Conservation (phyloP, 805 yeast species). For the Cyberlindnera mississippiensis region DNA sequence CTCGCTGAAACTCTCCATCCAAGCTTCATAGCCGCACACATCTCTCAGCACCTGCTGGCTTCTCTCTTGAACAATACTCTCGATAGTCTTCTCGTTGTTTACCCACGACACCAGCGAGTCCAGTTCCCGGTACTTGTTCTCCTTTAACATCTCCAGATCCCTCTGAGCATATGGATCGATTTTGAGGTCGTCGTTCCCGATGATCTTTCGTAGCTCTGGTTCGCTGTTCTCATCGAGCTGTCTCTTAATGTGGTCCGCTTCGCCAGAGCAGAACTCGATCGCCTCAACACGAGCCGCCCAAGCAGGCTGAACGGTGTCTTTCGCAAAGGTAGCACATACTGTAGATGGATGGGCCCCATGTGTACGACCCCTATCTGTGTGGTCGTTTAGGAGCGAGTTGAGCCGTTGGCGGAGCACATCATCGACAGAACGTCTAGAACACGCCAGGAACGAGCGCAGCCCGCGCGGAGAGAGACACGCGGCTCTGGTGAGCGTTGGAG, state of each 20-base stretch:
- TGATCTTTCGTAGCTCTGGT: conserved; percentile 7
- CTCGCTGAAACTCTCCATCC: conserved; percentile 5
- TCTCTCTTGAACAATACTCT: conserved; percentile 22
- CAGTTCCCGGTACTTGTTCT: conserved; percentile 27
- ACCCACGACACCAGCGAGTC: conserved; percentile 33
- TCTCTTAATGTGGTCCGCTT: conserved; percentile 27
- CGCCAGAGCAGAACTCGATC: conserved; percentile 41
- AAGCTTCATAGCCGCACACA: conserved; percentile 6
- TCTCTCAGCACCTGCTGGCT: conserved; percentile 10
- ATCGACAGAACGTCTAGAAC: conserved; percentile 38
- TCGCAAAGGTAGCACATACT: conserved; percentile 34
- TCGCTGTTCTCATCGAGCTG: conserved; percentile 4
- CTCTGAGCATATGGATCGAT: conserved; percentile 50
- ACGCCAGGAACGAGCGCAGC: conserved; percentile 32
- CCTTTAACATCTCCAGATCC: conserved; percentile 32
- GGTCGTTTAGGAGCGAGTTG: conserved; percentile 32
- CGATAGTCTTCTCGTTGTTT: conserved; percentile 39
- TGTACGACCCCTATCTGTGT: no score
- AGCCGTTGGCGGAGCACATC: conserved; percentile 43
- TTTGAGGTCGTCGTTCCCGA: conserved; percentile 19
- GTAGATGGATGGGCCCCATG: background rate
- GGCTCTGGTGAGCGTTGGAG: conserved; percentile 27
- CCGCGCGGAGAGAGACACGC: conserved; percentile 34
- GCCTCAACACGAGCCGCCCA: conserved; percentile 42
- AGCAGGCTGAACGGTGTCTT: conserved; percentile 38